These are phyloP conservation scores for Chytriomyces sp. DNA, from an alignment of 192 early-diverging fungal species.

Conservation along the genomic window DNA sequence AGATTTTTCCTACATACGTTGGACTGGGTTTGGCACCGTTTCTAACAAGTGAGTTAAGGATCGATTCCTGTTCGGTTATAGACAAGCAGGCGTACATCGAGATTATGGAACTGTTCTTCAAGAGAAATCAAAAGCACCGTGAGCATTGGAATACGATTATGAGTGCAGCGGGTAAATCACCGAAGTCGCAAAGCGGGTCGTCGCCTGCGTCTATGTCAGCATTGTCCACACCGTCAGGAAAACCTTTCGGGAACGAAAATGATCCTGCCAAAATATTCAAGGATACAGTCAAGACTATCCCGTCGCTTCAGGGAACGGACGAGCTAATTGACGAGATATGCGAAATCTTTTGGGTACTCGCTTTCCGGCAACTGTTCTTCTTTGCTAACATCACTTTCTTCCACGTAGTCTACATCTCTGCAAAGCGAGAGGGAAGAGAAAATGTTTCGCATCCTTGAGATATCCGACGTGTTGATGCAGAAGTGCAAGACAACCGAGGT, in stretches of 20 bases:
- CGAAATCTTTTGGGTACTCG: not conserved
- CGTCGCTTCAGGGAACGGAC: not conserved
- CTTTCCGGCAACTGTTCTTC: too few relatives aligned
- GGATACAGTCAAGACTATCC: not conserved
- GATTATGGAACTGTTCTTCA: constrained; percentile 1
- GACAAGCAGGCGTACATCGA: not conserved
- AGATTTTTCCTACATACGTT: too few relatives aligned
- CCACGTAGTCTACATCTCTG: too few relatives aligned
- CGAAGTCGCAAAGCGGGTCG: too few relatives aligned
- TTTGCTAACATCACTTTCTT: too few relatives aligned
- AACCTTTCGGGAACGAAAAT: not conserved
- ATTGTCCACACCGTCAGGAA: not conserved
- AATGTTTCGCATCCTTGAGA: not conserved
- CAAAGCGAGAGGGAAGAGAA: not conserved
- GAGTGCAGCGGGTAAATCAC: not conserved
- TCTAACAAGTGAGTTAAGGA: not conserved
- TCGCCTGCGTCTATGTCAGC: not conserved
- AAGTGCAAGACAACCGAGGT: not conserved
- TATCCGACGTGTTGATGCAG: not conserved
- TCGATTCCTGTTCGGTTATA: not conserved
- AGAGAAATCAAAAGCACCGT: not conserved
- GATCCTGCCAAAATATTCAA: not conserved
- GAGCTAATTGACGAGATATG: not conserved
- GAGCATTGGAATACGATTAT: not conserved
- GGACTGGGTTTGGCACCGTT: not conserved